phyloP scores from a whole-genome alignment of 169 alveolate species.

The Eimeria zaria region DNA sequence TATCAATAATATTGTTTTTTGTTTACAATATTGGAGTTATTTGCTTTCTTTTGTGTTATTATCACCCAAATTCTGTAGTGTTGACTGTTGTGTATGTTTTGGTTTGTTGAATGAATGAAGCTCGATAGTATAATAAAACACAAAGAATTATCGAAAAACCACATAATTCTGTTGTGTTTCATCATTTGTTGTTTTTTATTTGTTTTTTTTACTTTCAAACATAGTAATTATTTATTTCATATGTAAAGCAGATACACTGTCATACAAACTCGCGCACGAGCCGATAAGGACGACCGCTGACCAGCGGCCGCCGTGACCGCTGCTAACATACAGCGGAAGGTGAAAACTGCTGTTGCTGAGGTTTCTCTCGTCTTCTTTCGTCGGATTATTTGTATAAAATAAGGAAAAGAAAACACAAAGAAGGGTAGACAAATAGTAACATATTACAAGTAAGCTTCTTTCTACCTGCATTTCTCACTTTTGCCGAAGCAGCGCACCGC shows the following conservation, averaged over 20 bases:
- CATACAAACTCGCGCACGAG: not conserved
- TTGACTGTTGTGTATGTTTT: too few species aligned
- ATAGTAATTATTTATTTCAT: not conserved
- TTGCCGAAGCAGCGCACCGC: not conserved
- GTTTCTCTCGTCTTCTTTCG: not conserved
- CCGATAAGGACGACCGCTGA: not conserved
- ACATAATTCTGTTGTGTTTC: not conserved
- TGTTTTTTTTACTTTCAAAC: not conserved
- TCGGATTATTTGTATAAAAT: not conserved
- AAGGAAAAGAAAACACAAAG: not conserved
- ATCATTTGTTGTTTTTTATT: not conserved
- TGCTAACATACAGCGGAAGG: not conserved
- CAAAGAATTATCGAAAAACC: not conserved
- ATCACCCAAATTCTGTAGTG: too few species aligned
- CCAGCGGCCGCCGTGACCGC: slow-evolving; percentile 30
- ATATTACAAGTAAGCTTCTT: not conserved
- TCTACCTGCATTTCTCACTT: not conserved
- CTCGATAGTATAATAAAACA: not conserved
- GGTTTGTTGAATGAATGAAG: not conserved
- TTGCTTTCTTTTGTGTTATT: not conserved
- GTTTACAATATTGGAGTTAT: too few species aligned
- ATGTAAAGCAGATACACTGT: not conserved
- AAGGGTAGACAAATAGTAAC: not conserved
- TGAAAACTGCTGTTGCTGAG: not conserved
- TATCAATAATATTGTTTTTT: too few species aligned